Conservation (phyloP, 768 basidiomycete genomes). For the Infundibulicybe gibba region DNA sequence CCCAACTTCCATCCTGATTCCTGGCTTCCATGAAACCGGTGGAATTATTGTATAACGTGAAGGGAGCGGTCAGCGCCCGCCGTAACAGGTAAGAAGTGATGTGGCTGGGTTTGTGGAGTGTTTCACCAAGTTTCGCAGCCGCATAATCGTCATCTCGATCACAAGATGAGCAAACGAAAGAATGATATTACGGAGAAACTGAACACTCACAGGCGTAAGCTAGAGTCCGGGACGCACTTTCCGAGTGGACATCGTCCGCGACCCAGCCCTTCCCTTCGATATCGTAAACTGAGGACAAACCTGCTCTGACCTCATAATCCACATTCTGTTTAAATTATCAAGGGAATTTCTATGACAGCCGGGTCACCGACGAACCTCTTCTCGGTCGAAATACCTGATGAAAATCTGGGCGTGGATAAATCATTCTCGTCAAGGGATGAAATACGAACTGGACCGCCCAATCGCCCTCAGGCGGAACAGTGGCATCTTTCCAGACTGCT, state of each 20-base stretch:
- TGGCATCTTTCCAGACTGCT: constrained; percentile 73
- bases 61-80: constrained; percentile 55
- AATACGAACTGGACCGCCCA: constrained; percentile 40
- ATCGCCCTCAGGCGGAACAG: constrained; percentile 58
- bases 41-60: constrained; percentile 60
- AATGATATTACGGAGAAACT: neutral
- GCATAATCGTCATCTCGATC: constrained; percentile 74
- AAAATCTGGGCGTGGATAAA: neutral
- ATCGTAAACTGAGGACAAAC: constrained; percentile 65
- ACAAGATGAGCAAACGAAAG: neutral
- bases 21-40: constrained; percentile 85
- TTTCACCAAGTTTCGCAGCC: constrained; percentile 55
- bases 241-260: constrained; percentile 74
- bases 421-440: neutral
- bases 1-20: constrained; percentile 65
- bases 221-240: constrained; percentile 74
- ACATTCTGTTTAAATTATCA: constrained; percentile 41
- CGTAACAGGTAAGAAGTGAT: constrained; percentile 44
- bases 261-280: constrained; percentile 62
- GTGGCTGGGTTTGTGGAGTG: constrained; percentile 47
- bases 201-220: constrained; percentile 66
- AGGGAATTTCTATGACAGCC: neutral
- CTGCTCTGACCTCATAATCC: constrained; percentile 80
- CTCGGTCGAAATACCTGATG: constrained; percentile 62
- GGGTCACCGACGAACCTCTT: constrained; percentile 45